Evolutionary conservation across 1,284 basidiomycete species (phyloP), one percentile per base, ranked within the genome.

Genomic region (Ustilago nuda): DNA sequence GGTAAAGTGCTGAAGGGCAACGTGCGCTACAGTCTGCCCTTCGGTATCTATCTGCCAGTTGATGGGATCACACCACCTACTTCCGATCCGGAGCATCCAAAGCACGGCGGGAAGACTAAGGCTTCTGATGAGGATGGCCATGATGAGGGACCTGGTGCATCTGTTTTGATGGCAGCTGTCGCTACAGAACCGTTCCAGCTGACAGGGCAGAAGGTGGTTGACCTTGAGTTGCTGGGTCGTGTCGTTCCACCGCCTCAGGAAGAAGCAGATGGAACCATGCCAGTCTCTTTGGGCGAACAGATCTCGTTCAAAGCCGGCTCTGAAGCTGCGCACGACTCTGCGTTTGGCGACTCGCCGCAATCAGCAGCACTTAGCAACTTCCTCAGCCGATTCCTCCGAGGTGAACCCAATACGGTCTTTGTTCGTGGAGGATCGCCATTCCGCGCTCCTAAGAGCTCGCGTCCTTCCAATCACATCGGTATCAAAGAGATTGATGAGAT

Each of bases 351-450:
- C n/a, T 66, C 76, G 33, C 78, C 80, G 12, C 69, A 74, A 50
- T 70, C 79, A 27, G 65, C 53, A 6, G 82, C 82, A 17, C 75
- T 83, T 7, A 77, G 78, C 67, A 76, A 76, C 71, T 83, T 83
- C 61, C 61, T 83, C 27, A 76, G 72, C 51, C 61, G 71, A 37
- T 83, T 83, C 72, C 69, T 83, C 23, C 79, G 82, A 8, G 82
- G 82, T 52, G 72, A 83, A 23, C 45, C 72, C 50, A 83, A 82
- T 55, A 80, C 80, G 11, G 76, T 83, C 53, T 76, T 72, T 36
- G 82, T 83, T 7, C 76, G 77, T 23, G 82, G 82, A n/a, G 82
- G 82, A 7, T 79, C 76, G 17, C 81, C 81, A 8, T 81, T 80
- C 58, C 61, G 63, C 45, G 55, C 60, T 23, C 46, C 68, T 5